Percentiles rank a stretch among this genome's conserved stretches.
Evolutionary conservation across 2,329 filamentous ascomycete species (phyloP).

Genomic region (Rugonectria rugulosa): DNA sequence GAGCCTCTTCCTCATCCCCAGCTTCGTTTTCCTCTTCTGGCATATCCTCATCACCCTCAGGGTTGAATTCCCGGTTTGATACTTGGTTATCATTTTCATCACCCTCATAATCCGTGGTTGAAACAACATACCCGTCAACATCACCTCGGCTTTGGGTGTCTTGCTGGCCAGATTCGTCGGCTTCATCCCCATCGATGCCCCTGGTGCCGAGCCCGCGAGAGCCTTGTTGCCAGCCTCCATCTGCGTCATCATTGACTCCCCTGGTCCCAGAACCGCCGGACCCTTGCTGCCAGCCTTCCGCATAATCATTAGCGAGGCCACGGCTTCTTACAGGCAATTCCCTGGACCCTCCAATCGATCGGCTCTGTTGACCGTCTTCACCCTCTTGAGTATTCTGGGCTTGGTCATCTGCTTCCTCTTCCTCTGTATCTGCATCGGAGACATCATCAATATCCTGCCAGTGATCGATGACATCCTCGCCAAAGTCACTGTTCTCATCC

Average conservation of each 20-base stretch:
- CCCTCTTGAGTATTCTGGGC: not conserved
- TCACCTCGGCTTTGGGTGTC: no score
- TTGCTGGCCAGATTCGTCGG: no score
- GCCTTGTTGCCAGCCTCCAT: not conserved
- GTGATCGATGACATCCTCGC: constrained; percentile 9
- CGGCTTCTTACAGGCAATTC: not conserved
- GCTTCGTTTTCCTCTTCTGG: not conserved
- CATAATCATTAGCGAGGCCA: not conserved
- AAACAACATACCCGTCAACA: not conserved
- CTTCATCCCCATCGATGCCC: not conserved
- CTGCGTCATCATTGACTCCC: not conserved
- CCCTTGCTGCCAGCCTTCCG: constrained; percentile 1
- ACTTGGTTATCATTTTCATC: constrained; percentile 1
- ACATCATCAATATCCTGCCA: constrained; percentile 25
- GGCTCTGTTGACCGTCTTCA: not conserved
- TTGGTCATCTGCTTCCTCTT: not conserved
- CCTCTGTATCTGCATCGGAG: constrained; percentile 8
- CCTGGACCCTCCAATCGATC: constrained; percentile 4
- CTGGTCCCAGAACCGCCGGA: not conserved
- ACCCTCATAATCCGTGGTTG: not conserved
- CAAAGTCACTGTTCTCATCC: constrained; percentile 22
- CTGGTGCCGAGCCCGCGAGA: not conserved
- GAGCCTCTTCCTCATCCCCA: not conserved
- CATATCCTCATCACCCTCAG: not conserved
- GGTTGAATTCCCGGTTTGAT: not conserved